A percentile compares a stretch with the other conserved stretches of the same genome.
Evolutionary conservation across 805 yeast species (phyloP).

Genomic region (Kodamaea neixiangensis): DNA sequence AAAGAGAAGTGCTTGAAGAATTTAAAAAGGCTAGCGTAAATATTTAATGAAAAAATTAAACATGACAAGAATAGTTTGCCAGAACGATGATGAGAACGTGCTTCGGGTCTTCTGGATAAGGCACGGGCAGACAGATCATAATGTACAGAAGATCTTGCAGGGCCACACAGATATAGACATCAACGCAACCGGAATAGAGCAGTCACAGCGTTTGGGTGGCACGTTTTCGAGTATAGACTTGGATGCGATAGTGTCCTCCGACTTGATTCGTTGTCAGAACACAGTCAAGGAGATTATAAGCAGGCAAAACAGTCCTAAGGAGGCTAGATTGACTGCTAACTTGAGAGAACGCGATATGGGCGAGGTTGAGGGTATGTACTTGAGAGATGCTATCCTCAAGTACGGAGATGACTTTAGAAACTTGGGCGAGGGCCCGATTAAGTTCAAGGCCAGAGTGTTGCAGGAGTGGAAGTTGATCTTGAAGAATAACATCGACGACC

Average conservation of each 20-base stretch:
- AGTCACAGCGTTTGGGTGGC: conserved; percentile 58
- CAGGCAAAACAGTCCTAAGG: conserved; percentile 20
- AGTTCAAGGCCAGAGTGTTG: conserved; percentile 51
- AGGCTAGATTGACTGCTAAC: conserved; percentile 34
- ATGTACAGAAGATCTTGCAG: conserved; percentile 67
- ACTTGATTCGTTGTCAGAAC: conserved; percentile 58
- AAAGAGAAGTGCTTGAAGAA: conserved; percentile 54
- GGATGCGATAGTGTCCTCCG: conserved; percentile 54
- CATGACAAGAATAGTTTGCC: conserved; percentile 21
- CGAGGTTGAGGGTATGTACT: conserved; percentile 67
- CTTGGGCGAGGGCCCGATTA: conserved; percentile 60
- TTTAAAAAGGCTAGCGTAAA: conserved; percentile 15
- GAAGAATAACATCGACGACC: conserved; percentile 32
- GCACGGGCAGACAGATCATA: conserved; percentile 84
- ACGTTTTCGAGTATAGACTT: conserved; percentile 39
- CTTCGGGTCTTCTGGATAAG: conserved; percentile 65
- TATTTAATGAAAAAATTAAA: background rate
- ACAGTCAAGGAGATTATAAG: conserved; percentile 51
- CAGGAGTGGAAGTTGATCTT: conserved; percentile 47
- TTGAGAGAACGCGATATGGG: conserved; percentile 83
- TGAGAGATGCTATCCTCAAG: conserved; percentile 62
- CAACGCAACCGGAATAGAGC: conserved; percentile 60
- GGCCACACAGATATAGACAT: conserved; percentile 73
- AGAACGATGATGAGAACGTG: conserved; percentile 35
- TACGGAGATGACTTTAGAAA: conserved; percentile 62